Evolutionary conservation across 1,139 yeast genomes (phyloP).

Genomic region (Pichia sp.): DNA sequence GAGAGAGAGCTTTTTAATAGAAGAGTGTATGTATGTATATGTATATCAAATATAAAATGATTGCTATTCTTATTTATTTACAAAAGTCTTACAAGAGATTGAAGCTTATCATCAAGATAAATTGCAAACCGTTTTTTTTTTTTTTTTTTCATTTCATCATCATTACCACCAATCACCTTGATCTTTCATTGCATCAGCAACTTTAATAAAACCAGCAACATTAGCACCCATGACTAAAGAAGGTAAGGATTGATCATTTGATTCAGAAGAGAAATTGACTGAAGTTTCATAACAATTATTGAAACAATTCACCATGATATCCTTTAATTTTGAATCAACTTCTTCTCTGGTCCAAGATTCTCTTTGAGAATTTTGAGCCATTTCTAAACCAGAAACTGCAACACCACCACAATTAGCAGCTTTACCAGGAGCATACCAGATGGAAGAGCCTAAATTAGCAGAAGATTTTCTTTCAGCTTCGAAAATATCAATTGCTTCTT

Average conservation of each 20-base stretch:
- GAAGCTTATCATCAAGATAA: neutral
- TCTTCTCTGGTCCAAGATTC: conserved; percentile 81
- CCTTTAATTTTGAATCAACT: conserved; percentile 81
- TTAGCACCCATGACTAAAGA: conserved; percentile 97
- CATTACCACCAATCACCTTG: conserved; percentile 66
- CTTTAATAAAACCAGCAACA: conserved; percentile 98
- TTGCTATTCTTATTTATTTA: too few species aligned
- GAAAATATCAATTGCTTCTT: conserved; percentile 91
- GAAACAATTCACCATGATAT: conserved; percentile 90
- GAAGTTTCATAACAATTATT: conserved; percentile 89
- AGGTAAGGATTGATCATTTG: conserved; percentile 62
- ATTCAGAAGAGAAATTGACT: conserved; percentile 65
- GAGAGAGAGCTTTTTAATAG: too few species aligned
- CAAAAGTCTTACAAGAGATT: too few species aligned
- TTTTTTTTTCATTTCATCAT: neutral
- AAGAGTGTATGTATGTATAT: too few species aligned
- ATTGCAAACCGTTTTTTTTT: too few species aligned
- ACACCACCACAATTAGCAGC: conserved; percentile 99
- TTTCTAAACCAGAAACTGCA: conserved; percentile 96
- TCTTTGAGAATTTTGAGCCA: conserved; percentile 99
- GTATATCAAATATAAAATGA: too few species aligned
- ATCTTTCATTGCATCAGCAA: conserved; percentile 96
- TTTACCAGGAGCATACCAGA: conserved; percentile 99
- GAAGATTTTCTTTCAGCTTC: conserved; percentile 73
- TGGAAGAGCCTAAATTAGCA: conserved; percentile 40